Base-by-base conservation (phyloP, 2,329 filamentous ascomycete genomes). In the Colletotrichum karsti region DNA sequence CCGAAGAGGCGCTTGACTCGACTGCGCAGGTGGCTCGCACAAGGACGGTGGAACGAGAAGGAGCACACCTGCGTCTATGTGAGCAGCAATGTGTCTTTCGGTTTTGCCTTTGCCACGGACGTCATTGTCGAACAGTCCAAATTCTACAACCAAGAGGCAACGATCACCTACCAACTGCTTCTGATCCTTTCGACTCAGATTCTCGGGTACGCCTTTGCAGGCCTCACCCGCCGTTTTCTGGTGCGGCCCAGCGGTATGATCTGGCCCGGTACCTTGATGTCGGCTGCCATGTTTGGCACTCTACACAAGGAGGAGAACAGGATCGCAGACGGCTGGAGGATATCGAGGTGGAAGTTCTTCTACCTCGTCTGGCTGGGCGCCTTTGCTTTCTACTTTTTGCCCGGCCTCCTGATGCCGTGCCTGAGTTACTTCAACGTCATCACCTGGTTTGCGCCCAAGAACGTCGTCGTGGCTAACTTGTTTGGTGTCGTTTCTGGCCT, bases 51-150 rank as follows among this genome's bases (percentile, higher is more conserved):
- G 93, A 96, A 96, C 75, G 91, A 94, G 76, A 96, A 96, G 77
- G 93, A 96, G 77, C 93, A 96, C 78, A 93, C 91, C 44, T 96
- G 93, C 76, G 93, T 96, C 57, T 96, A 96, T 73, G 93, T 96
- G 73, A 94, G 92, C 83, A 95, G 93, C 80, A 96, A 96, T 76
- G 93, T 96, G 44, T 94, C 93, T 20, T 96, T 96, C 77, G 93
- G 93, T 2, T 96, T 96, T 79, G 93, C 93, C 26, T 96, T 96
- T 79, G 93, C 93, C 7, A 96, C 93, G 28, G 93, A 96, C 81
- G 92, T 96, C 67, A 96, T 97, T 72, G 93, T 97, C 59, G 93
- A 97, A 78, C 94, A 97, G 81, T 93, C 93, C 26, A 90, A 93
- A 69, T 97, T 97, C 78, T 97, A 97, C 80, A 90, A 93, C 60